Percentiles rank a stretch among this genome's conserved stretches.
These are phyloP conservation scores for Cryptosporidium baileyi DNA, from an alignment of 169 alveolate species.

Conservation along the genomic window DNA sequence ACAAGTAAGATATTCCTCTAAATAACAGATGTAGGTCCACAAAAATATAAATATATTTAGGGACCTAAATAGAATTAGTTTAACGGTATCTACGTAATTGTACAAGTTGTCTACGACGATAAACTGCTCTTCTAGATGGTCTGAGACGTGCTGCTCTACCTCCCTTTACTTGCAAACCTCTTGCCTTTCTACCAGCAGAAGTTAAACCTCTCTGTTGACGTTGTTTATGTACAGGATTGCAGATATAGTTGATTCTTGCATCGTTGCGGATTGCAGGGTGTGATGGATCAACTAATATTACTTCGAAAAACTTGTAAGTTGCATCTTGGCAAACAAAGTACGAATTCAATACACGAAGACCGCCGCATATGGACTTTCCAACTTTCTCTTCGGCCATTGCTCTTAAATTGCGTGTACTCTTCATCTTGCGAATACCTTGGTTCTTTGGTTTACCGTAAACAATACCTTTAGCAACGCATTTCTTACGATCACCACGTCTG, in stretches of 20 bases:
- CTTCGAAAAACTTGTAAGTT: conserved; percentile 97
- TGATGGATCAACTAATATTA: conserved; percentile 96
- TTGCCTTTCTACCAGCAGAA: conserved; percentile 86
- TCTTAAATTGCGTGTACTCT: conserved; percentile 94
- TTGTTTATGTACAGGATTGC: conserved; percentile 96
- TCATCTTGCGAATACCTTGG: conserved; percentile 94
- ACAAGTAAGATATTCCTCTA: too few species aligned
- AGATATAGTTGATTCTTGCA: conserved; percentile 98
- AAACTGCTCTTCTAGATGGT: conserved; percentile 95
- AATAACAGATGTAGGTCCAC: too few species aligned
- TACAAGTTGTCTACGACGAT: conserved; percentile 93
- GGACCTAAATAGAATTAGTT: conserved; percentile 27
- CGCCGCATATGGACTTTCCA: conserved; percentile 93
- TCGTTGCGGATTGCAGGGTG: conserved; percentile 98
- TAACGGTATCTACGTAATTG: conserved; percentile 95
- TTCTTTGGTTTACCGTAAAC: conserved; percentile 99
- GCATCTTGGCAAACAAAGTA: conserved; percentile 99
- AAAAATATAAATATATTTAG: too few species aligned
- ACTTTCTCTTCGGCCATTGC: conserved; percentile 98
- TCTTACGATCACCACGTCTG: conserved; percentile 99
- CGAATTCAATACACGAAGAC: conserved; percentile 97
- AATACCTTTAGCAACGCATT: conserved; percentile 97
- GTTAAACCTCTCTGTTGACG: conserved; percentile 98
- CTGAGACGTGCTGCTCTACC: conserved; percentile 90
- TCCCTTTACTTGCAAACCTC: conserved; percentile 95